Evolutionary conservation across 164 flowering plant genomes (phyloP).

Genomic region (Nelumbo lutea): DNA sequence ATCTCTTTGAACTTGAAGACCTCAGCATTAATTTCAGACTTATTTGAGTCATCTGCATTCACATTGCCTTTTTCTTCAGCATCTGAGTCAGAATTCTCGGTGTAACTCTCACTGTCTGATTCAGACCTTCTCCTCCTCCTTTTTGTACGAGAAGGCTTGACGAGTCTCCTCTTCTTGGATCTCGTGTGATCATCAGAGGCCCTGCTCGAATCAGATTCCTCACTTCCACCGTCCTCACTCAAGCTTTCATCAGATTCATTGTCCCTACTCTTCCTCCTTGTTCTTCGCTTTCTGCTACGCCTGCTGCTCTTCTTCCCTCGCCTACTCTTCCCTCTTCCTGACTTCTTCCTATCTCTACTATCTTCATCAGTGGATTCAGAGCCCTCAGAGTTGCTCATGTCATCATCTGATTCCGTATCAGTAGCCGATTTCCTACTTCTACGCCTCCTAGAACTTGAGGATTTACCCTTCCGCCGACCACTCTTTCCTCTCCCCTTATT

Average conservation of each 20-base stretch:
- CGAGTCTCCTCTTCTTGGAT: conserved; percentile 15
- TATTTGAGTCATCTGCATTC: conserved; percentile 22
- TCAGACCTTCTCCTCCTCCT: conserved; percentile 28
- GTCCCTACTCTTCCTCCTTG: conserved; percentile 23
- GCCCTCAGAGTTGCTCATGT: conserved; percentile 26
- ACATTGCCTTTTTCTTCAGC: conserved; percentile 21
- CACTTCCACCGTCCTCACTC: conserved; percentile 33
- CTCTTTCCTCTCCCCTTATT: conserved; percentile 11
- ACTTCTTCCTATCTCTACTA: conserved; percentile 13
- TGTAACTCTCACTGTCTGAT: conserved; percentile 11
- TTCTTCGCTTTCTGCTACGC: conserved; percentile 22
- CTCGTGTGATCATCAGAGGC: conserved; percentile 16
- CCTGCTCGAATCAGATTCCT: conserved; percentile 29
- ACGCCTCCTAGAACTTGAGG: conserved; percentile 27
- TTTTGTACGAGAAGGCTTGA: conserved; percentile 19
- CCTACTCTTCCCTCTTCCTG: conserved; percentile 22
- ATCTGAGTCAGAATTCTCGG: conserved; percentile 18
- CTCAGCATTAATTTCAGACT: conserved; percentile 40
- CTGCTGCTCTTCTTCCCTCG: conserved; percentile 11
- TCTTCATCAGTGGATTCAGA: conserved; percentile 18
- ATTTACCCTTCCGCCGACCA: conserved; percentile 25
- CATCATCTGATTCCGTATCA: conserved; percentile 30
- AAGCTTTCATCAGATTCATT: conserved; percentile 35
- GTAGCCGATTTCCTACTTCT: conserved; percentile 26
- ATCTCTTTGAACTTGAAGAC: conserved; percentile 61